Base-by-base conservation (phyloP, 2,329 filamentous ascomycete species). In the Pseudogymnoascus sp. region DNA sequence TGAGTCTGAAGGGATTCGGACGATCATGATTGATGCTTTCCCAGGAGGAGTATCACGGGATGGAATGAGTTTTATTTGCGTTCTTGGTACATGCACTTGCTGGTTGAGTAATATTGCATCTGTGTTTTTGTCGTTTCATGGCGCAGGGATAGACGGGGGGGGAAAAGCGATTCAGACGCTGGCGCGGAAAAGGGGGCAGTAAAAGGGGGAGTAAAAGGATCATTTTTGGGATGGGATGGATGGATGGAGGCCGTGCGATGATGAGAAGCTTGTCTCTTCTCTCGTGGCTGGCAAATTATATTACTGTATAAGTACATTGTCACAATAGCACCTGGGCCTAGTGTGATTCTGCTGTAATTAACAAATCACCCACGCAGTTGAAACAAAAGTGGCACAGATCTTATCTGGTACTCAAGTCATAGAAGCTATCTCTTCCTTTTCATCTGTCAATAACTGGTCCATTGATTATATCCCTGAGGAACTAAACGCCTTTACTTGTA, bases 101-200 rank as follows among this genome's bases (percentile, higher is more conserved):
- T 56, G 29, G 29, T 56, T 33, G 29, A 33, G 50, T 56, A 56
- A 56, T 56, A 33, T 33, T 56, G 26, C n/a, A 56, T 56, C 2
- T 56, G 33, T 14, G 4, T 56, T 33, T 56, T 33, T 33, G 26
- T 53, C 26, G 47, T 16, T 53, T 53, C 24, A 33, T 56, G 50
- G 50, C 50, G 50, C n/a, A 21, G 33, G 26, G 50, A 33, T 19
- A 56, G 50, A 56, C 29, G 24, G 50, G 50, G 50, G 19, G 50
- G 50, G 50, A 56, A 56, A 56, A n/a, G 50, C 10, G 31, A 33
- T 56, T 56, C n/a, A 33, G 50, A 56, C 50, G 50, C 29, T 33
- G 50, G 50, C 50, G 26, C 29, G 29, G n/a, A 56, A 33, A 33
- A 21, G 8, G 26, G 29, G 29, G 50, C 29, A 56, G 50, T 33